These are phyloP conservation scores for Tagetes patula DNA, from an alignment of 129 eudicot genomes.

Conservation along the genomic window DNA sequence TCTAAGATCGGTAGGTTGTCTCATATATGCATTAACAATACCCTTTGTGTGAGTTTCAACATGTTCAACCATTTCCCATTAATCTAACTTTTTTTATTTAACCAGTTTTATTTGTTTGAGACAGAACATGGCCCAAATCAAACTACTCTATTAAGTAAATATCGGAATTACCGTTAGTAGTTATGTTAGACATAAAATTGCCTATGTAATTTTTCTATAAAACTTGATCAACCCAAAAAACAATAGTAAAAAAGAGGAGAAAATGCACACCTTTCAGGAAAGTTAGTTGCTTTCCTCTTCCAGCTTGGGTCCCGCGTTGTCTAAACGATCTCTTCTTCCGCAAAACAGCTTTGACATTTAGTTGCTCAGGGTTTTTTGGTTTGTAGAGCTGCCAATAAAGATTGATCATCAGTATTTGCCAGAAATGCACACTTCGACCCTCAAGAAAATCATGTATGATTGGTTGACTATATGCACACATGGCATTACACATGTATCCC, in stretches of 20 bases:
- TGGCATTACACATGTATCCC: not conserved
- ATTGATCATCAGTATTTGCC: slow-evolving; percentile 5
- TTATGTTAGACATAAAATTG: not conserved
- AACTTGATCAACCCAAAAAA: not conserved
- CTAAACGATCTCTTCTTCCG: slow-evolving; percentile 86
- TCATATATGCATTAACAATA: not conserved
- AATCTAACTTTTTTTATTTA: not conserved
- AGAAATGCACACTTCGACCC: not conserved
- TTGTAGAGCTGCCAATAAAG: slow-evolving; percentile 53
- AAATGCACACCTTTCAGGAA: slow-evolving; percentile 41
- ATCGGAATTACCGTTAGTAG: not conserved
- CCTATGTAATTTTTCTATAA: not conserved
- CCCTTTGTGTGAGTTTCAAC: not conserved
- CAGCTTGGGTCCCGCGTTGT: slow-evolving; percentile 53
- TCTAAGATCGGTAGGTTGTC: not conserved
- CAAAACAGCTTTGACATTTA: slow-evolving; percentile 46
- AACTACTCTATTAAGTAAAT: not conserved
- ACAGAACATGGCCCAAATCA: not conserved
- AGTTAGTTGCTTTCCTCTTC: slow-evolving; percentile 64
- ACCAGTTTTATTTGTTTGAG: not conserved
- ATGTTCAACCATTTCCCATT: not conserved
- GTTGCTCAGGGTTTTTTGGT: slow-evolving; percentile 50
- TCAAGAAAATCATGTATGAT: not conserved
- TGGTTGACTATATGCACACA: not conserved
- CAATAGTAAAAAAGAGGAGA: not conserved